phyloP scores from a whole-genome alignment of 768 basidiomycete species.

The Strobilomyces echinocephalus region DNA sequence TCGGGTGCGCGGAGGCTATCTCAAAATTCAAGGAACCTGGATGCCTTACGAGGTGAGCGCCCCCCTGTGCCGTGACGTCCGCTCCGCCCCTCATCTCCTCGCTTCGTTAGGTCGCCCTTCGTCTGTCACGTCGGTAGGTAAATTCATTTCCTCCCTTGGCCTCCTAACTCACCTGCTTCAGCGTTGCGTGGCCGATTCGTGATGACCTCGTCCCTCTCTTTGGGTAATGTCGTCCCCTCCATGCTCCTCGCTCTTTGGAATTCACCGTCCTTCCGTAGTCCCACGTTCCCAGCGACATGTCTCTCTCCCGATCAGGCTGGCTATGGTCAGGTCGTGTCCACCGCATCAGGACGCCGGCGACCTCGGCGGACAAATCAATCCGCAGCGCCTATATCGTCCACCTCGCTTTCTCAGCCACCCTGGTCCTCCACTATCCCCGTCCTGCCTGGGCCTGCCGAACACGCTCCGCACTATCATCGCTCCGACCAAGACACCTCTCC shows the following conservation, averaged over 20 bases:
- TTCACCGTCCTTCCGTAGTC: slow-evolving; percentile 42
- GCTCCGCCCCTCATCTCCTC: slow-evolving; percentile 20
- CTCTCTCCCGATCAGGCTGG: slow-evolving; percentile 82
- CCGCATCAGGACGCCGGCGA: slow-evolving; percentile 55
- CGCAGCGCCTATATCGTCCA: slow-evolving; percentile 29
- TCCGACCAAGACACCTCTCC: slow-evolving; percentile 23
- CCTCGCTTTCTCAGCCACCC: slow-evolving; percentile 31
- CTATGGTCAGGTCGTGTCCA: slow-evolving; percentile 76
- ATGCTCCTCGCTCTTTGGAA: not conserved
- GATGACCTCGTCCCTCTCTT: slow-evolving; percentile 85
- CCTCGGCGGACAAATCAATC: slow-evolving; percentile 49
- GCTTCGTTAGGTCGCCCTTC: slow-evolving; percentile 61
- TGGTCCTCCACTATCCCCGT: slow-evolving; percentile 49
- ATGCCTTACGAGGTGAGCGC: slow-evolving; percentile 79
- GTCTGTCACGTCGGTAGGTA: slow-evolving; percentile 71
- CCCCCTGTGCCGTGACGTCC: slow-evolving; percentile 10
- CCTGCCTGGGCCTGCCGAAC: slow-evolving; percentile 23
- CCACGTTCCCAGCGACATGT: slow-evolving; percentile 79
- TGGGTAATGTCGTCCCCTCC: slow-evolving; percentile 47
- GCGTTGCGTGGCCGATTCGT: slow-evolving; percentile 86
- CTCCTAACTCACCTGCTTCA: slow-evolving; percentile 28
- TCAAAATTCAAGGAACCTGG: slow-evolving; percentile 93
- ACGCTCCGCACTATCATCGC: slow-evolving; percentile 22
- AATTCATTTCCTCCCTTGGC: slow-evolving; percentile 8
- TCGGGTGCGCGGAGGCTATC: slow-evolving; percentile 80